Conservation (phyloP, 73 alveolate species). For the Uronychia binucleata region DNA sequence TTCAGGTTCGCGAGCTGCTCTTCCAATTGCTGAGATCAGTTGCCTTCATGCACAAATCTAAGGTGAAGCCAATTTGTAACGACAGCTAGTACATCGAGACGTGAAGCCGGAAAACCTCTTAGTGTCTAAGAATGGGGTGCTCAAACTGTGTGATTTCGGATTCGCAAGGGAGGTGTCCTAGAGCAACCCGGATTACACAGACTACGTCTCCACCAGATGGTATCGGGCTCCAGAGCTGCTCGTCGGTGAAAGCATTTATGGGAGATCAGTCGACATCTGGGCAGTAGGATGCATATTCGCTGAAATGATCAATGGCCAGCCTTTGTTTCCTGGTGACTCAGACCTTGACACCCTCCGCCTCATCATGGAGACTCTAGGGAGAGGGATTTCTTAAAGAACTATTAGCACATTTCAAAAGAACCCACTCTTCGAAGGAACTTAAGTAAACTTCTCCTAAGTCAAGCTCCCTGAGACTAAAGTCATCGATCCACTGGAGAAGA, state of each 20-base stretch:
- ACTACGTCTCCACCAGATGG: slow-evolving; percentile 74
- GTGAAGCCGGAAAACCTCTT: slow-evolving; percentile 52
- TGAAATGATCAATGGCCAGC: slow-evolving; percentile 58
- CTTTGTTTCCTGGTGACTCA: slow-evolving; percentile 70
- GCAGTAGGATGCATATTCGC: slow-evolving; percentile 71
- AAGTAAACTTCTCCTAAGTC: neutral
- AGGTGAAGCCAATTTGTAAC: neutral
- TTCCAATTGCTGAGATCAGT: neutral
- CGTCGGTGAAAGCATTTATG: slow-evolving; percentile 51
- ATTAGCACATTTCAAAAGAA: neutral
- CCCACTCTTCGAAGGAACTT: neutral
- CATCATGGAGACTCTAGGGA: neutral
- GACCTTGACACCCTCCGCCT: slow-evolving; percentile 5
- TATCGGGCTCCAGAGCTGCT: slow-evolving; percentile 69
- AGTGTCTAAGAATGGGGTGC: slow-evolving; percentile 17
- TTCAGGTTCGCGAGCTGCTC: slow-evolving; percentile 2
- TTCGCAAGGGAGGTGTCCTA: slow-evolving; percentile 39
- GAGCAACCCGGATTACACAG: slow-evolving; percentile 21
- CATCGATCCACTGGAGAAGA: neutral
- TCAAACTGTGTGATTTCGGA: slow-evolving; percentile 63
- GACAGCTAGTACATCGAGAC: slow-evolving; percentile 53
- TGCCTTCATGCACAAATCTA: slow-evolving; percentile 8
- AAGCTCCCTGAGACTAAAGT: neutral
- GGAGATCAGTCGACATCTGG: slow-evolving; percentile 61
- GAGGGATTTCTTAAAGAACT: neutral